Conservation (phyloP, 1,284 basidiomycete species). For the Singerocomus inundabilis region DNA sequence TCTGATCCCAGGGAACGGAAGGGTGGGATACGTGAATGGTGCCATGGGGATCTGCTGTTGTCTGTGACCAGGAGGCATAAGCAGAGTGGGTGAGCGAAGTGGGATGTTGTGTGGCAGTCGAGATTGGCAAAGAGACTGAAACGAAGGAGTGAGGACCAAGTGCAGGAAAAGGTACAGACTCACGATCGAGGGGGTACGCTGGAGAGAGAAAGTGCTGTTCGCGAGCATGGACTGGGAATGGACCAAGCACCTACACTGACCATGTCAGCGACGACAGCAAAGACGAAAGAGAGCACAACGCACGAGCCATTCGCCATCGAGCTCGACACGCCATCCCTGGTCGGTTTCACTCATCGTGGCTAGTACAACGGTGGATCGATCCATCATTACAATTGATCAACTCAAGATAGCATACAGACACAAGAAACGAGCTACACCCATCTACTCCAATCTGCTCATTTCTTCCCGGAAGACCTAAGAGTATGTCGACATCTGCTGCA, state of each 20-base stretch:
- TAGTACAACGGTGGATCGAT: no score
- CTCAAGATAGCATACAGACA: slow-evolving; percentile 6
- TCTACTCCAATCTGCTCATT: slow-evolving; percentile 37
- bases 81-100: slow-evolving; percentile 44
- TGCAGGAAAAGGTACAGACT: slow-evolving; percentile 16
- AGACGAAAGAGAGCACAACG: slow-evolving; percentile 3
- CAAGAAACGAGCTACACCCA: background rate
- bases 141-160: background rate
- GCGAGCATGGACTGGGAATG: slow-evolving; percentile 77
- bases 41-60: slow-evolving; percentile 41
- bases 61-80: slow-evolving; percentile 57
- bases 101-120: slow-evolving; percentile 44
- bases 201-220: slow-evolving; percentile 79
- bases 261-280: background rate
- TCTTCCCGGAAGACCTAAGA: slow-evolving; percentile 70
- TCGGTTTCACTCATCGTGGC: slow-evolving; percentile 6
- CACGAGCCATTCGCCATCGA: slow-evolving; percentile 30
- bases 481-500: slow-evolving; percentile 10
- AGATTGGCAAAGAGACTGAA: slow-evolving; percentile 23
- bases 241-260: slow-evolving; percentile 61
- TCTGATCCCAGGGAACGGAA: slow-evolving; percentile 54
- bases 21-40: slow-evolving; percentile 61
- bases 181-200: slow-evolving; percentile 66
- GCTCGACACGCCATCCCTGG: slow-evolving; percentile 23
- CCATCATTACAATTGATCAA: background rate